phyloP scores from a whole-genome alignment of 2,329 filamentous ascomycete genomes.

The Dryadomyces quercus-mongolicae region DNA sequence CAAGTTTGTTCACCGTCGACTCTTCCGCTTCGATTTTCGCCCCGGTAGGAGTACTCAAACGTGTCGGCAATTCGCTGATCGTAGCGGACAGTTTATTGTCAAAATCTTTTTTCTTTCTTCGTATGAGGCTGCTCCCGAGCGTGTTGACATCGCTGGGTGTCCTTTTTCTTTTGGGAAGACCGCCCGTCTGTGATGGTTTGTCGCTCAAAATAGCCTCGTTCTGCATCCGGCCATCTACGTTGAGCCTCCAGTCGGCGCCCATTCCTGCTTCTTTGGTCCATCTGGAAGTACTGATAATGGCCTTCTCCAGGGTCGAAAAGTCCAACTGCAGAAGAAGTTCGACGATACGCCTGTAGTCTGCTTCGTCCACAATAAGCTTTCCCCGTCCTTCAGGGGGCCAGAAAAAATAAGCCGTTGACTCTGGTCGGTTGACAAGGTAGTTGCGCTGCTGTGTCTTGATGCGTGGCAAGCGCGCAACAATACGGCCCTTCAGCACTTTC shows the following conservation, averaged over 20 bases:
- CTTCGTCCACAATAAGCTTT: slow-evolving; percentile 48
- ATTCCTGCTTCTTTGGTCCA: slow-evolving; percentile 58
- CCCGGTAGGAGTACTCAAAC: slow-evolving; percentile 5
- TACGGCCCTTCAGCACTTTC: slow-evolving; percentile 41
- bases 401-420: slow-evolving; percentile 47
- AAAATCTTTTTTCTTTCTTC: slow-evolving; percentile 37
- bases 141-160: slow-evolving; percentile 22
- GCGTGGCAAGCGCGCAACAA: slow-evolving; percentile 50
- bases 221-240: slow-evolving; percentile 28
- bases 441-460: slow-evolving; percentile 47
- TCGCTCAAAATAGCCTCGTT: not conserved
- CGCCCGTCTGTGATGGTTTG: not conserved
- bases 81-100: slow-evolving; percentile 2
- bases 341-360: slow-evolving; percentile 53
- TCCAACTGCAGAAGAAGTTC: slow-evolving; percentile 63
- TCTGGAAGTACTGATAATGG: slow-evolving; percentile 50
- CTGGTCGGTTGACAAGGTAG: slow-evolving; percentile 35
- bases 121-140: slow-evolving; percentile 26
- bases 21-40: not conserved
- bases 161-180: slow-evolving; percentile 14
- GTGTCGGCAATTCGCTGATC: not conserved
- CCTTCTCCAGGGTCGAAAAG: slow-evolving; percentile 54
- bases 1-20: slow-evolving; percentile 20
- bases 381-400: slow-evolving; percentile 55
- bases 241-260: slow-evolving; percentile 38